A percentile compares a stretch with the other conserved stretches of the same genome.
phyloP scores from a whole-genome alignment of 1,139 yeast genomes.

The Pichia sp. region DNA sequence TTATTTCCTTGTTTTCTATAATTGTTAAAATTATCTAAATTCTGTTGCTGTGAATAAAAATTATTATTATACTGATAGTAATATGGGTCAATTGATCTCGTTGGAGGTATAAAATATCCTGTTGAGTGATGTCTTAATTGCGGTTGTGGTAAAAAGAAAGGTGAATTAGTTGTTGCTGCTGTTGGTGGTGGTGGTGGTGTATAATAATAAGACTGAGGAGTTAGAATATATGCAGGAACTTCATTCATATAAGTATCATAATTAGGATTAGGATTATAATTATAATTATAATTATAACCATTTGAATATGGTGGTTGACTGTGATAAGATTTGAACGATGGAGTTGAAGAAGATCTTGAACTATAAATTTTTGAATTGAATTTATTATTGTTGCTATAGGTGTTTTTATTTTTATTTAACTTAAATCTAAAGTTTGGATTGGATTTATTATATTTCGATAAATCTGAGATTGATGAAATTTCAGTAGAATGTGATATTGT shows the following conservation, averaged over 20 bases:
- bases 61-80: not conserved
- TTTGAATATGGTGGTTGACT: not conserved
- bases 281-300: not conserved
- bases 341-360: conserved; percentile 8
- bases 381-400: not conserved
- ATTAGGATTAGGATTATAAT: not conserved
- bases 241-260: not conserved
- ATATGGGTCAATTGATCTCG: not conserved
- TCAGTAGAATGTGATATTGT: not conserved
- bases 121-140: not conserved
- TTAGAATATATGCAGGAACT: not conserved
- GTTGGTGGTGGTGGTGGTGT: conserved; percentile 2
- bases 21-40: not conserved
- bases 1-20: not conserved
- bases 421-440: too few relatives aligned
- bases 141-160: not conserved
- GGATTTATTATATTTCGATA: not conserved
- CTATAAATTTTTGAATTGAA: not conserved
- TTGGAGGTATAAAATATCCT: not conserved
- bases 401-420: too few relatives aligned
- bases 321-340: conserved; percentile 4
- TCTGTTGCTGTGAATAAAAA: not conserved
- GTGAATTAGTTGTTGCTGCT: too few relatives aligned
- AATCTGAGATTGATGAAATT: not conserved
- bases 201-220: conserved; percentile 4